Evolutionary conservation across 73 alveolate species (phyloP).

Genomic region (Tetrahymena borealis): DNA sequence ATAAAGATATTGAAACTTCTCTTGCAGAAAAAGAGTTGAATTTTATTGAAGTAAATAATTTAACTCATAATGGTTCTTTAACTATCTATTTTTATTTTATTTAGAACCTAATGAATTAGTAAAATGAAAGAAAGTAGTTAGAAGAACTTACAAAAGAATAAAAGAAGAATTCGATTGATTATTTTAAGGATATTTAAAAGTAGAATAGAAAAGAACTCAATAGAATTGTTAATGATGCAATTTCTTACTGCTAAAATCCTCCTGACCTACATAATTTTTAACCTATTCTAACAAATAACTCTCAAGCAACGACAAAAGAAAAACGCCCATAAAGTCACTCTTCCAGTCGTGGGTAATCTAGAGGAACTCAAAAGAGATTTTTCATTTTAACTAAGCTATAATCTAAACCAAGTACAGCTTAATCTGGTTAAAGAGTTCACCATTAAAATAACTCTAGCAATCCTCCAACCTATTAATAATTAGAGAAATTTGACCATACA

Average conservation of each 20-base stretch:
- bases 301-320: neutral
- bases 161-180: neutral
- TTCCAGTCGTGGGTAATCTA: neutral
- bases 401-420: neutral
- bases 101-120: neutral
- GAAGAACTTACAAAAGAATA: neutral
- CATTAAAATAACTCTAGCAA: neutral
- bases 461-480: neutral
- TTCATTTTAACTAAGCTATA: neutral
- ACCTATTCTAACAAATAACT: neutral
- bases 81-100: neutral
- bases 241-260: neutral
- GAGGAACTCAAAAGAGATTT: neutral
- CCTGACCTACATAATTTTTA: neutral
- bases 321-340: neutral
- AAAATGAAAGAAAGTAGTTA: neutral
- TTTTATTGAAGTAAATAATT: neutral
- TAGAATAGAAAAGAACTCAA: neutral
- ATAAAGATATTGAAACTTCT: neutral
- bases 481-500: neutral
- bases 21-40: neutral
- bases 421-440: neutral
- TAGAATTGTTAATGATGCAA: neutral
- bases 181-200: neutral
- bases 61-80: neutral